Evolutionary conservation across 176 grass and related monocot species (phyloP).

Genomic region (Avena atlantica): DNA sequence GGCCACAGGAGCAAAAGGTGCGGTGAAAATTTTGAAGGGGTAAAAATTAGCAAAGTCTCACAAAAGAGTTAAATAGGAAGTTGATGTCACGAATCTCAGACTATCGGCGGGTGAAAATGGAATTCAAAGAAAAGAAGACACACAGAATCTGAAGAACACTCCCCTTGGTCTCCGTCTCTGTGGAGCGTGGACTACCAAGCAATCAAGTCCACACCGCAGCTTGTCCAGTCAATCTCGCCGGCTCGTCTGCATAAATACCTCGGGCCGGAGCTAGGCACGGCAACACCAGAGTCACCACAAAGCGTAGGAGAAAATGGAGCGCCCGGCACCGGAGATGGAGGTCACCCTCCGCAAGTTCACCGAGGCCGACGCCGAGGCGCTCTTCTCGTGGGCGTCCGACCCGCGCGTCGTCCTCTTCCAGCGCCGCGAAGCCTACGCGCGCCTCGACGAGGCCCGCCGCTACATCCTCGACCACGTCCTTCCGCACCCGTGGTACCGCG

Average conservation of each 20-base stretch:
- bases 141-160: too few species aligned
- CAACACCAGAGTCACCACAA: background rate
- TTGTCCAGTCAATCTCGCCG: conserved; percentile 31
- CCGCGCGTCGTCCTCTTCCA: conserved; percentile 70
- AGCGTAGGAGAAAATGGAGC: background rate
- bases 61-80: too few species aligned
- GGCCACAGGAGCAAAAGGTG: too few species aligned
- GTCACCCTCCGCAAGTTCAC: conserved; percentile 71
- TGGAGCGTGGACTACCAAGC: too few species aligned
- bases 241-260: conserved; percentile 26
- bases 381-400: conserved; percentile 76
- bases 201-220: background rate
- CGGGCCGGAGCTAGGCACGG: background rate
- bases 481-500: conserved; percentile 77
- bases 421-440: conserved; percentile 55
- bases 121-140: too few species aligned
- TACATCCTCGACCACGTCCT: conserved; percentile 72
- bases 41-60: too few species aligned
- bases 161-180: too few species aligned
- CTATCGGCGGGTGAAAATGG: too few species aligned
- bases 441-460: conserved; percentile 52
- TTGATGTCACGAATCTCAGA: too few species aligned
- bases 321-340: background rate
- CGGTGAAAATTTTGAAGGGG: too few species aligned
- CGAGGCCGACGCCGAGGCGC: conserved; percentile 60